Evolutionary conservation across 352 stramenopile genomes (phyloP).

Genomic region (Phytopythium delawarense): DNA sequence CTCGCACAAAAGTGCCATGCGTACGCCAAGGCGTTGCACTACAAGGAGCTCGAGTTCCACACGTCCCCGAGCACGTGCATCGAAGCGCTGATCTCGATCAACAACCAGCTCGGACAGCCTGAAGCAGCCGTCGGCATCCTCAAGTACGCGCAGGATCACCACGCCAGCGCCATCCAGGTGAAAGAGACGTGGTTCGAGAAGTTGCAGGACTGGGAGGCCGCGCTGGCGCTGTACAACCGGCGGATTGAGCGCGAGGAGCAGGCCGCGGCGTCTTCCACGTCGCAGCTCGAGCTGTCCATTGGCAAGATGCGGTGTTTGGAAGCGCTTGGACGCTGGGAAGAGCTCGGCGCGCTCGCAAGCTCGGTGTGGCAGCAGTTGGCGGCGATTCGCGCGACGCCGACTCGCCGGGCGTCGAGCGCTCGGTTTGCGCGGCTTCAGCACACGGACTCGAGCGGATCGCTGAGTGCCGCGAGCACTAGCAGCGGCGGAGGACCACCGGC

Average conservation of each 20-base stretch:
- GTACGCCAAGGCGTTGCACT: constrained; percentile 95
- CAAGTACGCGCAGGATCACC: constrained; percentile 88
- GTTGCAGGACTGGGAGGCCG: constrained; percentile 96
- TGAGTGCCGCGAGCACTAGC: background rate
- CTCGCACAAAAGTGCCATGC: constrained; percentile 95
- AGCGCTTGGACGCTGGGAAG: constrained; percentile 94
- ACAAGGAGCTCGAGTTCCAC: constrained; percentile 97
- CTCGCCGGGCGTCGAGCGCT: background rate
- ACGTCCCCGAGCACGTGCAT: constrained; percentile 92
- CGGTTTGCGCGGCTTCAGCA: background rate
- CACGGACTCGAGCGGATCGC: constrained; percentile 6
- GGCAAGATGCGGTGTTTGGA: constrained; percentile 98
- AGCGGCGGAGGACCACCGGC: background rate
- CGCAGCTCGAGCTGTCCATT: constrained; percentile 86
- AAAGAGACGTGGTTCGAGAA: constrained; percentile 98
- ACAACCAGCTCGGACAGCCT: constrained; percentile 96
- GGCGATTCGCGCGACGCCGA: background rate
- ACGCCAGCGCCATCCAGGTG: constrained; percentile 82
- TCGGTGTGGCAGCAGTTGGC: constrained; percentile 35
- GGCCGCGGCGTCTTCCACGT: background rate
- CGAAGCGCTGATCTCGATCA: constrained; percentile 98
- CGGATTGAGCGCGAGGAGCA: constrained; percentile 24
- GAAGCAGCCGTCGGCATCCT: constrained; percentile 97
- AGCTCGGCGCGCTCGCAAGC: constrained; percentile 87
- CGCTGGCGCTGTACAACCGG: constrained; percentile 91